These are phyloP conservation scores for Suillus plorans DNA, from an alignment of 768 basidiomycete genomes.

Conservation along the genomic window DNA sequence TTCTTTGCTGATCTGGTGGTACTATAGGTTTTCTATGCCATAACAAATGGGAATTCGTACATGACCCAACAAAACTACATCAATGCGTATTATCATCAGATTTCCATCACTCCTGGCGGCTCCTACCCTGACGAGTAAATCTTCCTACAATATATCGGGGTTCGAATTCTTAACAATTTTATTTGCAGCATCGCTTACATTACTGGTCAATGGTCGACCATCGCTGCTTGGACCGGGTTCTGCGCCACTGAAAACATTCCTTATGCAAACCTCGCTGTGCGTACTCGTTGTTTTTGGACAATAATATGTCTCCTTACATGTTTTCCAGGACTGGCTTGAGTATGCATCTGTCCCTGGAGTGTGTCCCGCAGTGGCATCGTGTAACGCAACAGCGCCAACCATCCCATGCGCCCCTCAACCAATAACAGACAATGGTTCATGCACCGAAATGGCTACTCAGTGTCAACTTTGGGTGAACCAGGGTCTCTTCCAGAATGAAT, in stretches of 20 bases:
- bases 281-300: not conserved
- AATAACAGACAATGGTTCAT: slow-evolving; percentile 21
- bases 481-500: slow-evolving; percentile 26
- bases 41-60: slow-evolving; percentile 19
- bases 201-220: slow-evolving; percentile 14
- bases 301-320: not conserved
- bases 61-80: slow-evolving; percentile 25
- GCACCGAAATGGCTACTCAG: slow-evolving; percentile 15
- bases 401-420: slow-evolving; percentile 21
- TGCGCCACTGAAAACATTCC: slow-evolving; percentile 23
- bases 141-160: not conserved
- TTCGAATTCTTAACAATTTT: not conserved
- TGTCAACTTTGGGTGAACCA: slow-evolving; percentile 19
- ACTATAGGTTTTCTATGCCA: slow-evolving; percentile 16
- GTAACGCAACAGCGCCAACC: slow-evolving; percentile 4
- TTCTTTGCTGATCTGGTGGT: not conserved
- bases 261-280: slow-evolving; percentile 20
- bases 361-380: slow-evolving; percentile 18
- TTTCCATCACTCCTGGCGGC: slow-evolving; percentile 20
- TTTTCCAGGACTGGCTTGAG: slow-evolving; percentile 22
- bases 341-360: slow-evolving; percentile 20
- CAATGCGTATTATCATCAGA: slow-evolving; percentile 19
- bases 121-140: slow-evolving; percentile 18
- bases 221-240: slow-evolving; percentile 24
- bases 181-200: slow-evolving; percentile 9